These are phyloP conservation scores for Mycosphaerella sp. DNA, from an alignment of 2,329 filamentous ascomycete species.

Conservation along the genomic window DNA sequence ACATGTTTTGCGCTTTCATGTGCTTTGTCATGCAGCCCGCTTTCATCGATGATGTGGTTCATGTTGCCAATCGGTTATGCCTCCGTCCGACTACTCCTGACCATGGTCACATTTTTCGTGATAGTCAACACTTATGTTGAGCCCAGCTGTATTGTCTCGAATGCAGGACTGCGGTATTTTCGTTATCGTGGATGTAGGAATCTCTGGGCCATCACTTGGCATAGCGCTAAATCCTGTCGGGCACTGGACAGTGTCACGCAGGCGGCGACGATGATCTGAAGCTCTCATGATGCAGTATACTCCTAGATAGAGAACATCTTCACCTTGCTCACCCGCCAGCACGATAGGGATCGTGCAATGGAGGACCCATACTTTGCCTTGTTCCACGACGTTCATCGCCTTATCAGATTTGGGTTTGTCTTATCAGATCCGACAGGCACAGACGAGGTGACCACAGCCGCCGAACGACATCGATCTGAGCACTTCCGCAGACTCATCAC, in stretches of 20 bases:
- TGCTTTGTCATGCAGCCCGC: not conserved
- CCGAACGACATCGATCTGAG: not conserved
- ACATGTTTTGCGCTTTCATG: not conserved
- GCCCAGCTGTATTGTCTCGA: too few relatives aligned
- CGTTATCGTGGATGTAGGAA: too few relatives aligned
- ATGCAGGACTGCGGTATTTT: too few relatives aligned
- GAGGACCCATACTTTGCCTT: not conserved
- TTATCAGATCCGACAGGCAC: constrained; percentile 1
- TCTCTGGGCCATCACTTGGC: not conserved
- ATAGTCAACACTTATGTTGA: too few relatives aligned
- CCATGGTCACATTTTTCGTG: too few relatives aligned
- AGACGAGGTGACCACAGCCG: not conserved
- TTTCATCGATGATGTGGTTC: not conserved
- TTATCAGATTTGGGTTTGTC: not conserved
- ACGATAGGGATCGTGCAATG: not conserved
- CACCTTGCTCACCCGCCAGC: not conserved
- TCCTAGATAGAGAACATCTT: too few relatives aligned
- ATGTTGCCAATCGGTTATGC: not conserved
- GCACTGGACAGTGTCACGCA: not conserved
- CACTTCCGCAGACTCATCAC: constrained; percentile 11
- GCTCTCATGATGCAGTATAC: not conserved
- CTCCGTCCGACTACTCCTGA: too few relatives aligned
- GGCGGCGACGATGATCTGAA: not conserved
- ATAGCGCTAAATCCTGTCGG: not conserved
- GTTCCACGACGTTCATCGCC: not conserved